These are phyloP conservation scores for Fabrea salina DNA, from an alignment of 169 alveolate genomes.

Conservation along the genomic window DNA sequence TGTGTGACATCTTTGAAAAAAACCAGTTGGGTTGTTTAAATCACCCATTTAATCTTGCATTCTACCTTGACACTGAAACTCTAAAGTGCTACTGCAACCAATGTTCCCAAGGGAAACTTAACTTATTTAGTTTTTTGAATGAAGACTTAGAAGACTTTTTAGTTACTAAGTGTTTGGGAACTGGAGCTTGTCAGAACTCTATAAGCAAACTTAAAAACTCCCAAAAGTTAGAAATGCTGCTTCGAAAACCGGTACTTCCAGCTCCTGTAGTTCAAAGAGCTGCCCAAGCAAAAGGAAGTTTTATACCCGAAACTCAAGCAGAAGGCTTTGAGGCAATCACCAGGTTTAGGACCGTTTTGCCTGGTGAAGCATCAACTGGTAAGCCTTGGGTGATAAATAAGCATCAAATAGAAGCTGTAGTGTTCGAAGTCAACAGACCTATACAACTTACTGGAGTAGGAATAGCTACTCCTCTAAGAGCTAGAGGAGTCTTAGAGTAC, in stretches of 20 bases:
- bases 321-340: not conserved
- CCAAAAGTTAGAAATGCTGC: not conserved
- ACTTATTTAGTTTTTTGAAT: not conserved
- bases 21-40: not conserved
- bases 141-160: not conserved
- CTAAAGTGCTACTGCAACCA: not conserved
- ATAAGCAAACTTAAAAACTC: not conserved
- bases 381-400: slow-evolving; percentile 2
- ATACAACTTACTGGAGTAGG: no score
- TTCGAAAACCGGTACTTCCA: not conserved
- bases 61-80: not conserved
- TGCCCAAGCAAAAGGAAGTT: not conserved
- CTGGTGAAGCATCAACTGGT: not conserved
- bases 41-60: not conserved
- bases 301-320: not conserved
- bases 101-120: not conserved
- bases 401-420: slow-evolving; percentile 21
- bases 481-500: no score
- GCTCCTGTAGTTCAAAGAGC: not conserved
- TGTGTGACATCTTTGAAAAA: not conserved
- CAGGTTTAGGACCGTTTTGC: not conserved
- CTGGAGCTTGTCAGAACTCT: not conserved
- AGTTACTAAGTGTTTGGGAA: not conserved
- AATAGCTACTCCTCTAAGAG: no score
- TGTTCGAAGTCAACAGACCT: no score